Base-by-base conservation (phyloP, 1,139 yeast species). In the Pichia sp. region DNA sequence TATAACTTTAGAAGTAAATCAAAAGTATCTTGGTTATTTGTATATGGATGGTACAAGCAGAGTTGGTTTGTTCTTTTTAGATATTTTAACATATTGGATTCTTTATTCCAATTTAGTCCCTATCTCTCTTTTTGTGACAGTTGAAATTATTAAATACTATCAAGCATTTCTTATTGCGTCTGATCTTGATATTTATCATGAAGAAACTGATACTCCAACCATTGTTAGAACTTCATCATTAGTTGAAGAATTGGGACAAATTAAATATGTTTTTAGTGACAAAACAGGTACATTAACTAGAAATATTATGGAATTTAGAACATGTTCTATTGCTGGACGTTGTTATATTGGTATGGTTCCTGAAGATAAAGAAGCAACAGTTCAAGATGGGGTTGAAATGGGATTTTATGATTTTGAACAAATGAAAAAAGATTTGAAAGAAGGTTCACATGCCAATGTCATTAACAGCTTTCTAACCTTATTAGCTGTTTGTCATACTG, bases 231-330 rank as follows among this genome's bases (percentile, higher is more conserved):
- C 98, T 0, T 92, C 97, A 1, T 84, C 96, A 22, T 71, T 92
- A 55, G 98, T 92, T 10, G 99, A 92, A 64, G 98, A 92, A 58
- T 71, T 92, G 53, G 98, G 98, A 25, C 98, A 92, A 64, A 89
- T 92, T 55, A 95, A 90, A 60, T 90, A 89, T 61, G 85, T 92
- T 27, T 92, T 92, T 66, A 86, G 96, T 62, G 98, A 92, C 63
- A 92, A 92, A 62, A 92, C 98, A 0, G 98, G 98, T 33, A 92
- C 98, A 0, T 71, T 92, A 51, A 92, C 98, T 0, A 70, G 97
- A 63, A 92, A 92, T 59, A 83, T 92, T 43, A 92, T 92, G 98
- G 97, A 89, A 64, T 92, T 87, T 65, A 87, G 85, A 61, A 79
- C 90, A n/a, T 89, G 97, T 56, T 78, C 96, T 0, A 87, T 92